Base-by-base conservation (phyloP, 1,284 basidiomycete genomes). In the Thecaphora thlaspeos region DNA sequence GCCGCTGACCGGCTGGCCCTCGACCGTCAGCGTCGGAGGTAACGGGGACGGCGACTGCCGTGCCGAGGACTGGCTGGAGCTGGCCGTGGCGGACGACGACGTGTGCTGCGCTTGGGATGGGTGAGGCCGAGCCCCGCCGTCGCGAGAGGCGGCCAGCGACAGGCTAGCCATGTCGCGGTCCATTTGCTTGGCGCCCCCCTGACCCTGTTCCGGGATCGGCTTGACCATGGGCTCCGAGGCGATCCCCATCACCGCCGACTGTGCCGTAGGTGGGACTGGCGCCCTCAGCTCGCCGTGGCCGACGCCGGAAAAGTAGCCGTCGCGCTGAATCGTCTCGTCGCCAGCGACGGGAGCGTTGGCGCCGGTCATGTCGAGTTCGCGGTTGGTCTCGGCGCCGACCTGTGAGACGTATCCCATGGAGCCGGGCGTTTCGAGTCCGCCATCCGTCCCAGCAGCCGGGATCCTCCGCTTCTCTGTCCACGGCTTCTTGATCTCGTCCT, bases 401-500 rank as follows among this genome's bases (percentile, higher is more conserved):
- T 63, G 48, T 9, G 37, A 46, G 0, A 63, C 52, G 12, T 43
- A 43, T 7, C 61, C 61, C 12, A 59, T 21, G 32, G 66, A 26
- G 26, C 55, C 39, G 2, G 70, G 70, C 24, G 70, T 70, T 15
- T 55, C 51, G 11, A 55, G 19, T 8, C 68, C 70, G 38, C 50
- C 58, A 23, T 54, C 55, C 40, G 51, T 36, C 10, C 41, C 48
- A 8, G 50, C 14, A 2, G 41, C 26, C 10, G 19, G 11, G 3
- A 49, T 55, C 43, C 48, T 53, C 7, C 68, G 39, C 43, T 75
- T 71, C 42, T 66, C 50, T 18, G 51, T 45, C 53, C 60, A 60
- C 10, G 72, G 69, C 47, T 66, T 71, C 15, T 61, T 48, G 22
- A 75, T 48, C 46, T 70, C 71, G 7, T 49, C 46, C 38, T 74